Conservation (phyloP, 2,329 filamentous ascomycete genomes). For the Xylaria sp. region DNA sequence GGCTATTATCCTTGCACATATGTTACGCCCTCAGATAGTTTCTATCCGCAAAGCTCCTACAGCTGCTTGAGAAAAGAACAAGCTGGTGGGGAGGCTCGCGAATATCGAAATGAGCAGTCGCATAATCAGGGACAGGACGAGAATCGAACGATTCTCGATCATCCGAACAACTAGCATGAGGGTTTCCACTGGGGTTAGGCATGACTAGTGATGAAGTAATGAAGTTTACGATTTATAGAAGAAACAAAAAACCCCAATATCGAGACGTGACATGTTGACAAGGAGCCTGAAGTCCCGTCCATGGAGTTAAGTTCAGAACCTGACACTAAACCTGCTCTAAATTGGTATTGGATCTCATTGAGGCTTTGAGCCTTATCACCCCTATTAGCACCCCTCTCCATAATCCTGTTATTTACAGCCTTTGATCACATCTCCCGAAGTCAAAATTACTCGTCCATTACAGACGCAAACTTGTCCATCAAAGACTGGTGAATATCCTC, state of each 20-base stretch:
- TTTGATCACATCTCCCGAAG: slow-evolving; percentile 19
- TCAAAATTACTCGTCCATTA: slow-evolving; percentile 84
- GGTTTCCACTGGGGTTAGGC: background rate
- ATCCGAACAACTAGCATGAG: background rate
- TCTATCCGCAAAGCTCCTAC: background rate
- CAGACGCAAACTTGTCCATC: slow-evolving; percentile 97
- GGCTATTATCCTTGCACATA: background rate
- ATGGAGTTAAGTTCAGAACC: slow-evolving; percentile 9
- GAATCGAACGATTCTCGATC: background rate
- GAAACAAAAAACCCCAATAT: slow-evolving; percentile 5
- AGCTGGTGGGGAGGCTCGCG: background rate
- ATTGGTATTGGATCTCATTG: slow-evolving; percentile 22
- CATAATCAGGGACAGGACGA: background rate
- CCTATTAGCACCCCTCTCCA: slow-evolving; percentile 13
- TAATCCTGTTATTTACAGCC: slow-evolving; percentile 29
- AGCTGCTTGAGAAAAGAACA: background rate
- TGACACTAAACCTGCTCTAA: slow-evolving; percentile 32
- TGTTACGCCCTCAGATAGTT: background rate
- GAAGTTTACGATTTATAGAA: slow-evolving; percentile 9
- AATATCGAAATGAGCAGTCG: background rate
- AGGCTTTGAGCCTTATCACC: slow-evolving; percentile 18
- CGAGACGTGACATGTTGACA: slow-evolving; percentile 6
- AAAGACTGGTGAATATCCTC: slow-evolving; percentile 90
- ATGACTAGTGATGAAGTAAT: slow-evolving; percentile 9
- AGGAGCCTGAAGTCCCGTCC: background rate